These are phyloP conservation scores for Termitomyces sp. DNA, from an alignment of 768 basidiomycete genomes.

Conservation along the genomic window DNA sequence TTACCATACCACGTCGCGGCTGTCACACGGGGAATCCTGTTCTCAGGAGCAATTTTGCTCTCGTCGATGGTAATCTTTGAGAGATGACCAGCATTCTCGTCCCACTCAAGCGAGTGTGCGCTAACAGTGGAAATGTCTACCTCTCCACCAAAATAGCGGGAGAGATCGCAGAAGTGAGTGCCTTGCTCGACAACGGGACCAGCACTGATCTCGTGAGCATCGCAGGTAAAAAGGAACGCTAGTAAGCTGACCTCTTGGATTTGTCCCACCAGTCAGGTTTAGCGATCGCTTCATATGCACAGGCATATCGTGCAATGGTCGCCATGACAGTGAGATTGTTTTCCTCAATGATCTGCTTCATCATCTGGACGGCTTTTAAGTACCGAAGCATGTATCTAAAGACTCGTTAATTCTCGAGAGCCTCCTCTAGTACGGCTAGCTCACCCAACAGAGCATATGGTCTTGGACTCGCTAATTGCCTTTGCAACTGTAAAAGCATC, in stretches of 20 bases:
- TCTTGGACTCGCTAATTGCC: constrained; percentile 59
- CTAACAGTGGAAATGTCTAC: constrained; percentile 76
- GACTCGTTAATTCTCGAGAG: constrained; percentile 1
- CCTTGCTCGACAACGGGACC: constrained; percentile 89
- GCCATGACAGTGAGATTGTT: constrained; percentile 95
- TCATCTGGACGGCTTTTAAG: constrained; percentile 89
- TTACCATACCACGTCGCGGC: constrained; percentile 74
- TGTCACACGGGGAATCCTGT: constrained; percentile 92
- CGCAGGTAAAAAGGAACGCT: neutral
- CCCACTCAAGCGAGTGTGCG: constrained; percentile 90
- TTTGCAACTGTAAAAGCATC: constrained; percentile 70
- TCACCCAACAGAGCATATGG: constrained; percentile 87
- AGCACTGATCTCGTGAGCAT: constrained; percentile 34
- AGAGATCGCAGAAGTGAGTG: constrained; percentile 96
- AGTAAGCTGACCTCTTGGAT: constrained; percentile 54
- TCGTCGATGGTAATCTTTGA: constrained; percentile 83
- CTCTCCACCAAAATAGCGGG: constrained; percentile 95
- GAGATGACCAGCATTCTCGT: constrained; percentile 83
- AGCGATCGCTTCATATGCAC: constrained; percentile 73
- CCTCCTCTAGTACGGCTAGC: constrained; percentile 14
- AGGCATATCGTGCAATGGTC: constrained; percentile 92
- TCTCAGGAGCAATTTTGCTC: constrained; percentile 72
- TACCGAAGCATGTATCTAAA: constrained; percentile 89
- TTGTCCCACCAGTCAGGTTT: constrained; percentile 96
- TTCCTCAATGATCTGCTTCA: constrained; percentile 93